A percentile compares a stretch with the other conserved stretches of the same genome.
Conservation (phyloP, 1,139 yeast species). For the Pichiaceae sp. region DNA sequence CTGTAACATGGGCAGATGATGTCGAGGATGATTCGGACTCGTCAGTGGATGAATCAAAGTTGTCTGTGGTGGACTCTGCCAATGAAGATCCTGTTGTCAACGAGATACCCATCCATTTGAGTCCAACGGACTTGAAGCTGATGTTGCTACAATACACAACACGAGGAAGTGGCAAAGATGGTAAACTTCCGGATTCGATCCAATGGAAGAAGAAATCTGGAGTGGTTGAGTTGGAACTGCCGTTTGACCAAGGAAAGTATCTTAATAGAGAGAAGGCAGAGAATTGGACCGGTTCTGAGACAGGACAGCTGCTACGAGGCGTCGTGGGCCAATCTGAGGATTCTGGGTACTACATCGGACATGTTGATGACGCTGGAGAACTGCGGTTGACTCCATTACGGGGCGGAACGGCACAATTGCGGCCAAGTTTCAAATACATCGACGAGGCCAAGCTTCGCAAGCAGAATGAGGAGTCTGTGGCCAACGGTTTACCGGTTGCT, state of each 20-base stretch:
- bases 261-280: slow-evolving; percentile 58
- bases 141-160: slow-evolving; percentile 66
- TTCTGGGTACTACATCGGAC: slow-evolving; percentile 47
- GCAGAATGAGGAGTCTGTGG: slow-evolving; percentile 21
- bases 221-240: slow-evolving; percentile 61
- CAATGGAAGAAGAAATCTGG: slow-evolving; percentile 56
- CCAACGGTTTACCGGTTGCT: neutral
- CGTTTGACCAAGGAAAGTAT: slow-evolving; percentile 54
- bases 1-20: too few relatives aligned
- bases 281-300: slow-evolving; percentile 49
- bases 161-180: slow-evolving; percentile 26
- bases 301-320: slow-evolving; percentile 59
- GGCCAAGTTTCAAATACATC: slow-evolving; percentile 75
- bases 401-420: slow-evolving; percentile 56
- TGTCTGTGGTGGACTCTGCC: slow-evolving; percentile 7
- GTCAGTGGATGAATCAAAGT: too few relatives aligned
- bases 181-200: slow-evolving; percentile 29
- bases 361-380: slow-evolving; percentile 36
- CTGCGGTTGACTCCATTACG: slow-evolving; percentile 61
- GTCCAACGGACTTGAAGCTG: slow-evolving; percentile 15
- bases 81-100: slow-evolving; percentile 69
- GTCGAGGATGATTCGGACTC: too few relatives aligned
- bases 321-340: slow-evolving; percentile 40
- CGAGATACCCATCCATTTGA: slow-evolving; percentile 57
- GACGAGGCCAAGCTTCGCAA: slow-evolving; percentile 38